Evolutionary conservation across 768 basidiomycete species (phyloP).

Genomic region (Calocera viscosa): DNA sequence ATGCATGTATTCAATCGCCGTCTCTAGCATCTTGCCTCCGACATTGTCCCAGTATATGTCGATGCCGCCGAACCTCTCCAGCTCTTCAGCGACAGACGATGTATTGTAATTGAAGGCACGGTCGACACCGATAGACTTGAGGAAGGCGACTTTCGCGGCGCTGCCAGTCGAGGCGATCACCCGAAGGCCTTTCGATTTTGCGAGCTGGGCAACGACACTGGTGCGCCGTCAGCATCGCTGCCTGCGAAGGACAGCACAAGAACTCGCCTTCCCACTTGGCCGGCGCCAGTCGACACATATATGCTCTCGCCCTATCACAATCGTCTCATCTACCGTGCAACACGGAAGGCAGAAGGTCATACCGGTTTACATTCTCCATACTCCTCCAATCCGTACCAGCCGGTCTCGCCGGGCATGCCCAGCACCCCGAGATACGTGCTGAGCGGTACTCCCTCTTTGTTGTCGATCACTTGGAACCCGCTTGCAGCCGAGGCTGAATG

Average conservation of each 20-base stretch:
- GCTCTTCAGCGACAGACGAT: conserved; percentile 14
- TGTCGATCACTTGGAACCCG: conserved; percentile 27
- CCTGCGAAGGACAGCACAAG: too few species aligned
- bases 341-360: conserved; percentile 12
- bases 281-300: conserved; percentile 82
- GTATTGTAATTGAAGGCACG: conserved; percentile 67
- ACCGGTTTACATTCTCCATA: conserved; percentile 32
- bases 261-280: conserved; percentile 84
- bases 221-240: too few species aligned
- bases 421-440: conserved; percentile 37
- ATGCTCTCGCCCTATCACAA: conserved; percentile 52
- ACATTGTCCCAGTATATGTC: conserved; percentile 28
- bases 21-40: conserved; percentile 25
- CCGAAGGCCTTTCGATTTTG: conserved; percentile 36
- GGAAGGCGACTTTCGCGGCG: conserved; percentile 56
- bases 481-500: conserved; percentile 14
- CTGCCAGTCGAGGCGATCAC: conserved; percentile 62
- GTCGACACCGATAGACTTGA: conserved; percentile 48
- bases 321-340: neutral
- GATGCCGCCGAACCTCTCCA: conserved; percentile 11
- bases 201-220: conserved; percentile 37
- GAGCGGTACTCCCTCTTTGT: conserved; percentile 39
- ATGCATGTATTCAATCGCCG: conserved; percentile 15
- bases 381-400: conserved; percentile 34
- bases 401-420: conserved; percentile 33